Evolutionary conservation across 768 basidiomycete genomes (phyloP).

Genomic region (Agrocybe pediades): DNA sequence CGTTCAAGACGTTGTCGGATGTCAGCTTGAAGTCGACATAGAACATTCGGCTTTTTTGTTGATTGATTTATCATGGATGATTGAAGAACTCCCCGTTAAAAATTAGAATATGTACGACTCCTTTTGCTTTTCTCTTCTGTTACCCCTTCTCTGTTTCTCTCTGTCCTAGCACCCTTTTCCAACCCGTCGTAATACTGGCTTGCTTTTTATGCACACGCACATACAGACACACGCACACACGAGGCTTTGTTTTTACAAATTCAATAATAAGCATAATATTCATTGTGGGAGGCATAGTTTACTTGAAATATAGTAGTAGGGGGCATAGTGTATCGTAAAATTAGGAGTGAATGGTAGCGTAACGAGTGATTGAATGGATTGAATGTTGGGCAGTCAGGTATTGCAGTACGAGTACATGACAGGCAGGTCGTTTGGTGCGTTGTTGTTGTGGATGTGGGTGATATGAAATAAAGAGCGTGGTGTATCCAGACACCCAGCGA

Average conservation of each 20-base stretch:
- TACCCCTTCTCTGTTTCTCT: neutral
- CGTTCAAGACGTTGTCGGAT: conserved; percentile 85
- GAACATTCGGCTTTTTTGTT: neutral
- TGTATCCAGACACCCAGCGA: neutral
- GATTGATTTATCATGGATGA: too few species aligned
- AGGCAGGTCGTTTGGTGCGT: neutral
- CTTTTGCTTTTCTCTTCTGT: neutral
- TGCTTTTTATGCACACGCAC: too few species aligned
- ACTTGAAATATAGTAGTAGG: too few species aligned
- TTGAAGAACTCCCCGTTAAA: too few species aligned
- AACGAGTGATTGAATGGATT: too few species aligned
- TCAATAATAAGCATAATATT: neutral
- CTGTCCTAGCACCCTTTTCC: neutral
- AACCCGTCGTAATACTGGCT: neutral
- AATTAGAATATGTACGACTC: conserved; percentile 3
- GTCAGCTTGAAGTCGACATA: conserved; percentile 71
- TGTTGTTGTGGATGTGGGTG: neutral
- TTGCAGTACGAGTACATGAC: too few species aligned
- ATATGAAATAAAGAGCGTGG: neutral
- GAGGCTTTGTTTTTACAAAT: too few species aligned
- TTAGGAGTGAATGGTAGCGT: neutral
- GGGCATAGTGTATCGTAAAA: neutral
- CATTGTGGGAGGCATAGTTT: too few species aligned
- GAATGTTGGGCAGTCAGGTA: neutral
- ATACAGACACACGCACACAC: too few species aligned